phyloP scores from a whole-genome alignment of 306 rosid species.

The Rosa multiflora region DNA sequence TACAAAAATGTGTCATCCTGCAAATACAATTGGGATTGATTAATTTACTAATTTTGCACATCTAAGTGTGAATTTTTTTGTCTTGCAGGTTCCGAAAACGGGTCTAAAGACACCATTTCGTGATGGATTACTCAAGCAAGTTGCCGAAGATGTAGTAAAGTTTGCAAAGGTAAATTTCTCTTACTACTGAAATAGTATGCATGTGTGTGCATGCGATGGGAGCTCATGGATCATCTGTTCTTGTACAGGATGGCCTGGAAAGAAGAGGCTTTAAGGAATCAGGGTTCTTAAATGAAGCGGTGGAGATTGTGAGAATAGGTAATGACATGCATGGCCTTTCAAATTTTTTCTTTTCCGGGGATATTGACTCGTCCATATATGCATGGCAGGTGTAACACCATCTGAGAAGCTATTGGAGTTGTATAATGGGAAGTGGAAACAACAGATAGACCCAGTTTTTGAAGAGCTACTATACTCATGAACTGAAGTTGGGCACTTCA shows the following conservation, averaged over 20 bases:
- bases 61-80: neutral
- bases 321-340: neutral
- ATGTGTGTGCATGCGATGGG: neutral
- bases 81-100: conserved; percentile 22
- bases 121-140: conserved; percentile 53
- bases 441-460: conserved; percentile 2
- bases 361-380: neutral
- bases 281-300: neutral
- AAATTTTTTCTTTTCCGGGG: neutral
- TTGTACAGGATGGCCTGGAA: conserved; percentile 18
- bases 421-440: conserved; percentile 11
- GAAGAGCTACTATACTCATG: neutral
- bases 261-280: conserved; percentile 12
- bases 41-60: neutral
- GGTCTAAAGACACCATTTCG: conserved; percentile 63
- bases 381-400: neutral
- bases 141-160: conserved; percentile 58
- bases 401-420: conserved; percentile 8
- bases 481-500: neutral
- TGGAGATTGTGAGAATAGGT: neutral
- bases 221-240: neutral
- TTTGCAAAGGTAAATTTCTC: conserved; percentile 44
- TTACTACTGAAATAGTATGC: no score
- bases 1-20: neutral
- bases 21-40: neutral